Evolutionary conservation across 2,329 filamentous ascomycete species (phyloP), one percentile per base, ranked within the genome.

Genomic region (Fusarium haematococcum): DNA sequence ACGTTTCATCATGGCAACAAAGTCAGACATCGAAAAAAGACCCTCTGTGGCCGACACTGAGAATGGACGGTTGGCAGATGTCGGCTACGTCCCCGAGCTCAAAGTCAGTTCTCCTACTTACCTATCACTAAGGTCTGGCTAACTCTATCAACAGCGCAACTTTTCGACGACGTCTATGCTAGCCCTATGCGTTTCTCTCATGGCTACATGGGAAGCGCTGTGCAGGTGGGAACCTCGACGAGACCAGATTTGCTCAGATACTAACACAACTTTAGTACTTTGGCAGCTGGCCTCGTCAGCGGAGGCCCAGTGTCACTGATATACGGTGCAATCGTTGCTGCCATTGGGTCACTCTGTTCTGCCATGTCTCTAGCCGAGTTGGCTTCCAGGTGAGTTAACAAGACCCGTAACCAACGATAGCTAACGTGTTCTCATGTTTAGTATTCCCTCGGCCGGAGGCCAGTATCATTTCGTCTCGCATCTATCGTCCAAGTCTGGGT

Each of bases 181-280:
- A 3, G 62, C 69, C 1, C 37, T 65, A 3, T 69, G 64, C 2
- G 70, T 73, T 0, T 69, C 59, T 5, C 23, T 73, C 11, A 76
- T 76, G 73, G 65, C 73, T 1, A 75, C 73, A 18, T 76, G 74
- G 73, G 73, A 76, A 62, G 74, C 74, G 9, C 7, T 76, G 4
- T 76, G 68, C 35, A 76, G 72, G 73, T 73, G 45, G 7, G 45
- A 11, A 6, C 5, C 6, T 16, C 2, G 8, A 16, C 16, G 3
- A 1, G 14, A 11, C 8, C 6, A 18, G 3, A 18, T 14, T 18
- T 11, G 9, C 10, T 13, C 20, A 25, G 23, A 2, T 20, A 37
- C 13, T 32, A 18, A 41, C 23, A 18, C 14, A 2, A 1, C 1
- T 3, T 13, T 13, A 75, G 74, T 33, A 71, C 74, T 30, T 65